Evolutionary conservation across 345 rosid genomes (phyloP), one percentile per base, ranked within the genome.

Genomic region (Eucalyptus rudis): DNA sequence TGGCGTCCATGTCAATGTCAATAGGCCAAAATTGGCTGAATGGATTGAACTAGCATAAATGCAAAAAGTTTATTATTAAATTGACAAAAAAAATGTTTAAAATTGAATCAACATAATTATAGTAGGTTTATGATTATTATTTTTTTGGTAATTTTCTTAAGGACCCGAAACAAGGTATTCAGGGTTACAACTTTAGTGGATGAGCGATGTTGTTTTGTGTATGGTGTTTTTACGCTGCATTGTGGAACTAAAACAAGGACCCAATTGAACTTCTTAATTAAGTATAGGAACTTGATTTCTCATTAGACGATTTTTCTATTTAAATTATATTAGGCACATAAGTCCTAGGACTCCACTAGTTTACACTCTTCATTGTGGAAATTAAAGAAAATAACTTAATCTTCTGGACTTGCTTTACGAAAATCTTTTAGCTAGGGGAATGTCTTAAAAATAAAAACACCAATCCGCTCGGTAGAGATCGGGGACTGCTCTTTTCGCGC

Each of bases 1-100:
- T 4, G 1, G 8, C 56, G 4, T 52, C 9, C 4, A 52, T 52
- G 10, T 52, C 10, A 7, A 51, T 51, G 56, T 2, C 1, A 0
- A 52, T 17, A 9, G 15, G 50, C 50, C 15, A 49, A 49, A 49
- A 49, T 49, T 13, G 50, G 16, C 0, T 49, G 50, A 49, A 49
- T 49, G 15, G 10, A 52, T 2, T 52, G 2, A 52, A 52, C 24
- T 52, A 1, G 8, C 56, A 52, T 10, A 52, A 52, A 51, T 51
- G 9, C 56, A 51, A 51, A 51, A 51, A 0, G 1, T 17, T 51
- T 51, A 51, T 51, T 51, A 51, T 51, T 7, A 22, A 17, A 51
- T 17, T 51, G 22, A 2, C 56, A 17, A 17, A 51, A 51, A 51
- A 51, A 51, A 17, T 6, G 3, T 51, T 17, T 17, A 17, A 17